Conservation (phyloP, 2,329 filamentous ascomycete genomes). For the Ceratocystiopsis minuta region DNA sequence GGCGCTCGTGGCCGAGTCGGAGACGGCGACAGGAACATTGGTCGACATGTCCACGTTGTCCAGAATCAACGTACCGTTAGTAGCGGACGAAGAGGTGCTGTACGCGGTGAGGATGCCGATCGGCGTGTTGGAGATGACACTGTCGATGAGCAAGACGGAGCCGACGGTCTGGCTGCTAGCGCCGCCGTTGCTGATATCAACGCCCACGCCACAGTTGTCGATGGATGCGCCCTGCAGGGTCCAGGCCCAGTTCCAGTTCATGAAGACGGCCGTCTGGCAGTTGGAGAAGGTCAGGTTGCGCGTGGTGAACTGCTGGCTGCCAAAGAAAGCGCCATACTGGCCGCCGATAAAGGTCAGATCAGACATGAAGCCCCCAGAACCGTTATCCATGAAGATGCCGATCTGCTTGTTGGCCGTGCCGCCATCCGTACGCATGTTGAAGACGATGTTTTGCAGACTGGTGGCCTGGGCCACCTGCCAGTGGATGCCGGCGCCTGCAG, state of each 20-base stretch:
- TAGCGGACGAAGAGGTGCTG: slow-evolving; percentile 33
- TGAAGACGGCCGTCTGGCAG: slow-evolving; percentile 67
- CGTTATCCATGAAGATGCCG: slow-evolving; percentile 74
- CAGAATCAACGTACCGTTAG: slow-evolving; percentile 67
- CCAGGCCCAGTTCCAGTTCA: slow-evolving; percentile 91
- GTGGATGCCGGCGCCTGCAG: slow-evolving; percentile 52
- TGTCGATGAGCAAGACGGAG: slow-evolving; percentile 70
- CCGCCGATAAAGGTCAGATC: slow-evolving; percentile 75
- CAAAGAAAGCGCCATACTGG: slow-evolving; percentile 58
- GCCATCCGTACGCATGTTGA: slow-evolving; percentile 56
- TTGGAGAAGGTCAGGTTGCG: slow-evolving; percentile 68
- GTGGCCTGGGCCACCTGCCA: slow-evolving; percentile 79
- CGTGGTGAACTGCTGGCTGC: slow-evolving; percentile 75
- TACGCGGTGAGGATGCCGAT: slow-evolving; percentile 66
- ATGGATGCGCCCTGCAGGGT: slow-evolving; percentile 60
- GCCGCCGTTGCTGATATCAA: slow-evolving; percentile 58
- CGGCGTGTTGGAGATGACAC: slow-evolving; percentile 55
- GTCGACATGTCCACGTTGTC: slow-evolving; percentile 75
- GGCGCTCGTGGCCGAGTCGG: slow-evolving; percentile 33
- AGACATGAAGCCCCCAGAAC: slow-evolving; percentile 67
- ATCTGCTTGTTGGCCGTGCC: slow-evolving; percentile 48
- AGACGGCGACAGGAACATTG: slow-evolving; percentile 49
- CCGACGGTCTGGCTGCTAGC: slow-evolving; percentile 58
- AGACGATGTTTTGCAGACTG: slow-evolving; percentile 62
- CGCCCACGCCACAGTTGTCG: slow-evolving; percentile 54